Base-by-base conservation (phyloP, 2,329 filamentous ascomycete genomes). In the Didymellaceae sp. region DNA sequence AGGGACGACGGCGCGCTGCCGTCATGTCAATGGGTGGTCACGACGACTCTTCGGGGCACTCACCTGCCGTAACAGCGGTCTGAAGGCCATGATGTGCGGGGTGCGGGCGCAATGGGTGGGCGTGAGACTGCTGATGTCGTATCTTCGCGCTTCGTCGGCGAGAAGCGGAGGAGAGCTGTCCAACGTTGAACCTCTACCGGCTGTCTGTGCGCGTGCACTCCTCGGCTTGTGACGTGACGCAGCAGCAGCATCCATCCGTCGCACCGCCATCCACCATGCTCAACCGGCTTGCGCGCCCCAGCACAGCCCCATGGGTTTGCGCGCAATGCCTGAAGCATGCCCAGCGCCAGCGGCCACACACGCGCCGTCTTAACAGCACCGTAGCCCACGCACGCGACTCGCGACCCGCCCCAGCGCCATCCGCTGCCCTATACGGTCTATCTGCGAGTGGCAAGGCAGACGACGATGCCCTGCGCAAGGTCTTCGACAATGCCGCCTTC, bases 401-500 rank as follows among this genome's bases (percentile, higher is more conserved):
- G 59, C 58, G 57, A 68, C 57, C 31, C 14, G 45, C 64, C 5
- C 6, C 26, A 61, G 35, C 58, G 53, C 42, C 63, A 17, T 44
- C 61, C 39, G 58, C 51, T 52, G 60, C 45, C 60, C 61, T 76
- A 6, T 67, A 69, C 40, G 72, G 72, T 41, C 72, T 75, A 47
- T 64, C 69, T 26, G 61, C 72, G 38, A 69, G 67, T 48, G 58
- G 67, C 5, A 75, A 76, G 30, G 80, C 88, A 62, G 90, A 96
- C 70, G 91, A 97, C 70, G 76, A 81, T 30, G 81, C 84, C 11
- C 77, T 97, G 44, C 89, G 91, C 63, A 82, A 86, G 48, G 86
- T 97, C 25, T 97, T 97, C 76, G 92, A 97, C 75, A 88, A 86
- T 4, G 83, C 85, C 10, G 72, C 73, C 0, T 85, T 87, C 61